phyloP scores from a whole-genome alignment of 352 stramenopile species.

The Pythium brachiatum region DNA sequence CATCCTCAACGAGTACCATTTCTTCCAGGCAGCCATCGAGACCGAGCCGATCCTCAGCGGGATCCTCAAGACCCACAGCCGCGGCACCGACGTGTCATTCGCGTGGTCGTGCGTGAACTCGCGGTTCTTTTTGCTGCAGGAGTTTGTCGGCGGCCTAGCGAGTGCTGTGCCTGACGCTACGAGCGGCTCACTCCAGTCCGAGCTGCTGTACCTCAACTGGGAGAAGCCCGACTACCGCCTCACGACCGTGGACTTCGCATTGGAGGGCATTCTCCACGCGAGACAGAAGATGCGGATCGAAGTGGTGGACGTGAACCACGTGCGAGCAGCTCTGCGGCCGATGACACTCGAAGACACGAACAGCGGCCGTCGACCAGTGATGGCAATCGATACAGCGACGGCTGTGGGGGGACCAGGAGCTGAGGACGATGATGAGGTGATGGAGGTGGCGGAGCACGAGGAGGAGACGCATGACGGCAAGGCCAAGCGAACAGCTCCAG shows the following conservation, averaged over 20 bases:
- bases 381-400: constrained; percentile 14
- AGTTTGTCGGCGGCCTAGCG: constrained; percentile 53
- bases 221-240: constrained; percentile 63
- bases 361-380: neutral
- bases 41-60: constrained; percentile 49
- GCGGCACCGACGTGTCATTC: constrained; percentile 58
- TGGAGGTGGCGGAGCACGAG: too few species aligned
- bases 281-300: constrained; percentile 64
- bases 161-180: constrained; percentile 37
- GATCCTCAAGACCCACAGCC: constrained; percentile 55
- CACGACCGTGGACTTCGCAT: constrained; percentile 57
- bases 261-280: constrained; percentile 68
- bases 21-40: constrained; percentile 41
- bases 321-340: constrained; percentile 15
- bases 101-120: constrained; percentile 57
- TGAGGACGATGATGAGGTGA: neutral
- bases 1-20: constrained; percentile 49
- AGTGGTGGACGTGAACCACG: constrained; percentile 50
- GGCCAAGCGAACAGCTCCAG: neutral
- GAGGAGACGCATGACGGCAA: neutral
- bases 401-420: neutral
- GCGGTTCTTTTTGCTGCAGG: constrained; percentile 48
- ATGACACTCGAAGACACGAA: neutral
- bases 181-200: constrained; percentile 31
- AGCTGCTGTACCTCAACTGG: constrained; percentile 53